Evolutionary conservation across 768 basidiomycete genomes (phyloP), one percentile per base, ranked within the genome.

Genomic region (Pholiota microspora): DNA sequence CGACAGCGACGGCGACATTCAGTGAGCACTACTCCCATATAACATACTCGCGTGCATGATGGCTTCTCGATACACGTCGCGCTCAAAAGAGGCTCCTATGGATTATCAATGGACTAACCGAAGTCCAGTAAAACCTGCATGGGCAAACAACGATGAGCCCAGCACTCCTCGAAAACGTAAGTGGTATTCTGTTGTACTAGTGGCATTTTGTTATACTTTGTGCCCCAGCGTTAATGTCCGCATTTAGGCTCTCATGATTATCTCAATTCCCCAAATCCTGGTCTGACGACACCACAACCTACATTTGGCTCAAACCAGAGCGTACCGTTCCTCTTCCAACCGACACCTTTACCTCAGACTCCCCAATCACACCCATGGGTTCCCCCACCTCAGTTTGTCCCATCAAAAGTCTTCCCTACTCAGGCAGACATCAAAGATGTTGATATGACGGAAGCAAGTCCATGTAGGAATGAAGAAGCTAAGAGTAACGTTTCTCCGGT

Each of bases 41-140:
- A 40, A 42, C 35, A 21, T 36, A 35, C 18, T 4, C 13, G 31
- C 46, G 5, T 40, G 36, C 10, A 38, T 10, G 10, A 51, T 54
- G 54, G 27, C 50, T 55, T 58, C 57, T 53, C 40, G 61, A 64
- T 49, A 50, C 62, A 49, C 53, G 6, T 67, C 73, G 51, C 79
- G 86, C 62, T 88, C 86, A 10, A 89, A 75, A 46, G 92, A 92
- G 65, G 88, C 86, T 2, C 92, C 92, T 3, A 94, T 94, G 92
- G 91, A 94, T 69, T 94, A 85, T 69, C 84, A 92, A 67, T 92
- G 86, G 74, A 92, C 90, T 7, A 83, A 84, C 60, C 79, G 89
- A 23, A 78, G 81, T 51, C 66, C 69, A 32, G 70, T 76, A 53
- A 82, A 75, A 64, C 82, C 85, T 2, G 81, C 77, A 2, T 89